Conservation (phyloP, 805 yeast genomes). For the Nadsonia fulvescens region DNA sequence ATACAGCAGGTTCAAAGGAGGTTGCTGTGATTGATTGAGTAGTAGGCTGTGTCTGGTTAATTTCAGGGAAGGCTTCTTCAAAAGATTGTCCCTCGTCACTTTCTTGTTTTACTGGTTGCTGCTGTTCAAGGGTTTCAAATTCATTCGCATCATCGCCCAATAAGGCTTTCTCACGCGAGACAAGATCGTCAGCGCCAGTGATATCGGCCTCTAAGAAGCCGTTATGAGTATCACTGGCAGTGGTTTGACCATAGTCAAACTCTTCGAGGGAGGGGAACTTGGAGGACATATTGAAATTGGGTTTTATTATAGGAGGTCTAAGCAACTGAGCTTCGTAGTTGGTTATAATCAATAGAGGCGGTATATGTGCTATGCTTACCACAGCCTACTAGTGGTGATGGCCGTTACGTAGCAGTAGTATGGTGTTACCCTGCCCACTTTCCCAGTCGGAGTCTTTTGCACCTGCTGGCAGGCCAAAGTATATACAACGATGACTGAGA, state of each 20-base stretch:
- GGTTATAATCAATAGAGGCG: too few relatives aligned
- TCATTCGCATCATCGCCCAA: constrained; percentile 25
- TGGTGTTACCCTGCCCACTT: constrained; percentile 1
- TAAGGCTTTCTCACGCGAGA: constrained; percentile 24
- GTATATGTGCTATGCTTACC: too few relatives aligned
- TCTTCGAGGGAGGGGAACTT: constrained; percentile 22
- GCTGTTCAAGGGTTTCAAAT: constrained; percentile 15
- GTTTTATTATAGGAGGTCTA: too few relatives aligned
- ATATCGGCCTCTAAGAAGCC: constrained; percentile 5
- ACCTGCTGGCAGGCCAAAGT: background rate
- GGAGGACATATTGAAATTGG: constrained; percentile 17
- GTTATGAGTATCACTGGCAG: too few relatives aligned
- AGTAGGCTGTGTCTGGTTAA: constrained; percentile 4
- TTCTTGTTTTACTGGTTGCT: constrained; percentile 2
- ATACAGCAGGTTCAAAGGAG: constrained; percentile 8
- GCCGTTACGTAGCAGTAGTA: too few relatives aligned
- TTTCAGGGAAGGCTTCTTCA: constrained; percentile 14
- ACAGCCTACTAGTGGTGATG: too few relatives aligned
- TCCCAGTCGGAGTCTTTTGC: background rate
- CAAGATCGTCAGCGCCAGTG: constrained; percentile 22
- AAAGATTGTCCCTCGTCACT: constrained; percentile 8
- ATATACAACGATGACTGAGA: too few relatives aligned
- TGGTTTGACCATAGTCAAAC: constrained; percentile 16
- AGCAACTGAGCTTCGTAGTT: too few relatives aligned
- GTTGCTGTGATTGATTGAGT: constrained; percentile 1